Percentiles rank a stretch among this genome's conserved stretches.
These are phyloP conservation scores for Boletus semigastroideus DNA, from an alignment of 1,284 basidiomycete genomes.

Conservation along the genomic window DNA sequence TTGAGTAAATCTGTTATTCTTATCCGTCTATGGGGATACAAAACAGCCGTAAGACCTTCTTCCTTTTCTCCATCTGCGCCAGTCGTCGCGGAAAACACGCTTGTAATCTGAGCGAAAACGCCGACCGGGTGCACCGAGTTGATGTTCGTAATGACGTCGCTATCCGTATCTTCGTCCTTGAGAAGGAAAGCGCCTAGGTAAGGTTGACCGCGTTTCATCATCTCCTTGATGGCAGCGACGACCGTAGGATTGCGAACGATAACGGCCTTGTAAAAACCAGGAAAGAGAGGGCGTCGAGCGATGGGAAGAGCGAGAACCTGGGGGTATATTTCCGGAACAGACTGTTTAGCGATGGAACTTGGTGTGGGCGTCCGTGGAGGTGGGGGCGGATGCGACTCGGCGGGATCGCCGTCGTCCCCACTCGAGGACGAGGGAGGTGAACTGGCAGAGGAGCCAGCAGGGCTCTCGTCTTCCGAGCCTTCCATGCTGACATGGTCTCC, in stretches of 20 bases:
- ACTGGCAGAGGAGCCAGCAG: conserved; percentile 27
- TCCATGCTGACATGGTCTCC: conserved; percentile 20
- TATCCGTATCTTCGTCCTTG: conserved; percentile 93
- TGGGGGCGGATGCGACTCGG: conserved; percentile 35
- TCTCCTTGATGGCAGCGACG: conserved; percentile 93
- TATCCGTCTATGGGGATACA: conserved; percentile 95
- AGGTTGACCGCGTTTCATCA: conserved; percentile 95
- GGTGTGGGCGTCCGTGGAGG: conserved; percentile 40
- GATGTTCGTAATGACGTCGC: conserved; percentile 88
- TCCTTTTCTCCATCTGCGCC: conserved; percentile 67
- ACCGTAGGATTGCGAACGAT: conserved; percentile 89
- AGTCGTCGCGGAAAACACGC: conserved; percentile 80
- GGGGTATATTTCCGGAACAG: conserved; percentile 87
- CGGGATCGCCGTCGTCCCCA: conserved; percentile 30
- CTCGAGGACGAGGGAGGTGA: conserved; percentile 29
- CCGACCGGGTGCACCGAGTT: conserved; percentile 92
- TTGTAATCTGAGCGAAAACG: conserved; percentile 97
- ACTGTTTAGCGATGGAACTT: conserved; percentile 76
- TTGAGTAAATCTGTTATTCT: conserved; percentile 86
- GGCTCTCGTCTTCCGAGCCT: conserved; percentile 29
- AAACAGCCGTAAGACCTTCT: conserved; percentile 89
- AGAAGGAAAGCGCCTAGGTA: conserved; percentile 98
- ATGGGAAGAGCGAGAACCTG: conserved; percentile 96
- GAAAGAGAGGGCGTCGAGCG: conserved; percentile 93
- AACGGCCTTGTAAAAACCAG: conserved; percentile 97